Percentiles rank a stretch among this genome's conserved stretches.
These are phyloP conservation scores for Aspergillus vadensis DNA, from an alignment of 2,329 filamentous ascomycete genomes.

Conservation along the genomic window DNA sequence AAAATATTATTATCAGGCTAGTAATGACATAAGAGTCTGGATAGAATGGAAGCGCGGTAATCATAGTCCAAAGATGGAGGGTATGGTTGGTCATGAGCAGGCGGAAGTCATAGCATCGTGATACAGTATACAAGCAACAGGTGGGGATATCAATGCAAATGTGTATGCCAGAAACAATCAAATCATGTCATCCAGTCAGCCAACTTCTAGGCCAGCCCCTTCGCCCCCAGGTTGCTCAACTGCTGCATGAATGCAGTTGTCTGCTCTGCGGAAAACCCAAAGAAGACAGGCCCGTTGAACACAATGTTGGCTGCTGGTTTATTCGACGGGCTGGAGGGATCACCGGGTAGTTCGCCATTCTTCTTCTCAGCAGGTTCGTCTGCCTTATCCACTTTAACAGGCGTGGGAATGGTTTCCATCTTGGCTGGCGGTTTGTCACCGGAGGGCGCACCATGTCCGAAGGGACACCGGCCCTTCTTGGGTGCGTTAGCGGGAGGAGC, in stretches of 20 bases:
- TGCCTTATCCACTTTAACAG: slow-evolving; percentile 12
- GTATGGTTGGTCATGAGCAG: not conserved
- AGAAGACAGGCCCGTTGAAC: slow-evolving; percentile 91
- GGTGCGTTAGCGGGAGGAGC: slow-evolving; percentile 14
- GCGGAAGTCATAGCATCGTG: not conserved
- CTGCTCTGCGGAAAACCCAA: slow-evolving; percentile 84
- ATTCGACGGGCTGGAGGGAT: slow-evolving; percentile 11
- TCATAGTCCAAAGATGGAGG: not conserved
- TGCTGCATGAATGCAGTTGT: slow-evolving; percentile 74
- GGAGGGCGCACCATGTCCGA: slow-evolving; percentile 32
- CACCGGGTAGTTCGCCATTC: slow-evolving; percentile 11
- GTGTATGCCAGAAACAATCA: not conserved
- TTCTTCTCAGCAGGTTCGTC: slow-evolving; percentile 9
- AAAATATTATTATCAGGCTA: too few species aligned
- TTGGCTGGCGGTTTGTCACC: slow-evolving; percentile 16
- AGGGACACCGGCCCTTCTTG: slow-evolving; percentile 38
- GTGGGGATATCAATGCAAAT: not conserved
- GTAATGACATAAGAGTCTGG: too few species aligned
- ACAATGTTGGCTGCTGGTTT: slow-evolving; percentile 66
- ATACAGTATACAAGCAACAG: not conserved
- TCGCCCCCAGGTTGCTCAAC: slow-evolving; percentile 33
- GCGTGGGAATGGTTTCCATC: slow-evolving; percentile 19
- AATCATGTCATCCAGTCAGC: not conserved
- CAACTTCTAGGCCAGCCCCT: slow-evolving; percentile 32
- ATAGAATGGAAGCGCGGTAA: not conserved